Evolutionary conservation across 371 early-diverging fungal species (phyloP).

Genomic region (Apophysomyces sp.): DNA sequence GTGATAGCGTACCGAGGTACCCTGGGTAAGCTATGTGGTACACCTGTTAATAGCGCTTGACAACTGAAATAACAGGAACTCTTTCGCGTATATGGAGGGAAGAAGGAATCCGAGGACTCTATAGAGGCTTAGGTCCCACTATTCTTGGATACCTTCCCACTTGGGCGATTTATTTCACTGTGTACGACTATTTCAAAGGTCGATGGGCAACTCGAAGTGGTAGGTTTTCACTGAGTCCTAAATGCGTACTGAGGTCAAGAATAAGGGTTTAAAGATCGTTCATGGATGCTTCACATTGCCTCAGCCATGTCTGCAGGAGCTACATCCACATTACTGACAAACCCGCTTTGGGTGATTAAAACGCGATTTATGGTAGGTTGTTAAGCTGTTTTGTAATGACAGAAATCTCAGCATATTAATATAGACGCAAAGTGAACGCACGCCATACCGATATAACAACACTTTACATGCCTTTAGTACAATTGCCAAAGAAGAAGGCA

Average conservation of each 20-base stretch:
- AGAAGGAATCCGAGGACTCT: slow-evolving; percentile 89
- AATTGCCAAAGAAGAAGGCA: slow-evolving; percentile 71
- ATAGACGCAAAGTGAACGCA: slow-evolving; percentile 72
- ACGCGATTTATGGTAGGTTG: slow-evolving; percentile 84
- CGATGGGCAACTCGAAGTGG: slow-evolving; percentile 25
- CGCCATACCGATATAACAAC: slow-evolving; percentile 71
- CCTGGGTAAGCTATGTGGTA: slow-evolving; percentile 19
- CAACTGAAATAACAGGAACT: slow-evolving; percentile 41
- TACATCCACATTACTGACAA: slow-evolving; percentile 75
- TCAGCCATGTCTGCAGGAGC: slow-evolving; percentile 89
- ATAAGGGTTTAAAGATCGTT: slow-evolving; percentile 42
- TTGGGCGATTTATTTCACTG: slow-evolving; percentile 90
- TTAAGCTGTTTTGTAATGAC: background rate
- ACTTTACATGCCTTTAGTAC: slow-evolving; percentile 70
- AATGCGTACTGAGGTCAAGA: background rate
- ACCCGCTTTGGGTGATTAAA: slow-evolving; percentile 94
- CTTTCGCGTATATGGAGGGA: slow-evolving; percentile 75
- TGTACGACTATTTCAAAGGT: slow-evolving; percentile 71
- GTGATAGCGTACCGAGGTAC: slow-evolving; percentile 44
- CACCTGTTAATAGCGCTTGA: background rate
- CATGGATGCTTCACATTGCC: slow-evolving; percentile 73
- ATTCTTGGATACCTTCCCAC: slow-evolving; percentile 90
- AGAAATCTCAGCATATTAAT: background rate
- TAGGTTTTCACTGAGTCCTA: background rate
- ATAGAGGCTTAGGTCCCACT: slow-evolving; percentile 88